phyloP scores from a whole-genome alignment of 768 basidiomycete species.

The Auricularia heimuer region DNA sequence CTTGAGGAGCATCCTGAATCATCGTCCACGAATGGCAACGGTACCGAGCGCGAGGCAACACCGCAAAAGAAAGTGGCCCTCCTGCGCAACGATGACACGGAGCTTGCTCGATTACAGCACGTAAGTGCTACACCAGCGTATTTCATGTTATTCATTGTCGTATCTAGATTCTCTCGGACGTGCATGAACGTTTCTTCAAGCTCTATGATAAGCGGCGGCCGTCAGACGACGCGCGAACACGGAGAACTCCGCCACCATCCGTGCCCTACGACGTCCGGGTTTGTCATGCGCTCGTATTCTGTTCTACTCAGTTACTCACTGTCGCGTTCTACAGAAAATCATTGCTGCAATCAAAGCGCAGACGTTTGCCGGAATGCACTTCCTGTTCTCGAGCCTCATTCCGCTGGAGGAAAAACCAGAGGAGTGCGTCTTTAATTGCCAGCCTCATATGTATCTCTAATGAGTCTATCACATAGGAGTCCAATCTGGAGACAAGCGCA shows the following conservation, averaged over 20 bases:
- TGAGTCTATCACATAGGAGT: slow-evolving; percentile 15
- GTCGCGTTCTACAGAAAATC: slow-evolving; percentile 46
- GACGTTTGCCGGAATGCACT: slow-evolving; percentile 67
- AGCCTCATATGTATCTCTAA: neutral
- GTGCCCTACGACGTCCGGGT: too few relatives aligned
- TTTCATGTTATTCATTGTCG: neutral
- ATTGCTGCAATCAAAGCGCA: slow-evolving; percentile 71
- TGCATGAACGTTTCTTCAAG: slow-evolving; percentile 69
- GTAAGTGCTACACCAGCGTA: slow-evolving; percentile 30
- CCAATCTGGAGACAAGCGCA: slow-evolving; percentile 81
- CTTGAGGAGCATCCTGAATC: slow-evolving; percentile 38
- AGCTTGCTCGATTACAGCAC: slow-evolving; percentile 67
- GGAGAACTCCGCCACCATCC: too few relatives aligned
- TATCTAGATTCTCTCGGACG: slow-evolving; percentile 63
- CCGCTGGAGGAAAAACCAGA: slow-evolving; percentile 79
- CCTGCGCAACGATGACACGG: slow-evolving; percentile 78
- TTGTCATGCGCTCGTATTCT: too few relatives aligned
- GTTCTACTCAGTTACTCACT: neutral
- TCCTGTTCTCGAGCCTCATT: slow-evolving; percentile 92
- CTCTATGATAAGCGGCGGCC: slow-evolving; percentile 39
- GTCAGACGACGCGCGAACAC: neutral
- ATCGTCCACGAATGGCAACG: slow-evolving; percentile 6
- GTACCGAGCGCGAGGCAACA: slow-evolving; percentile 1
- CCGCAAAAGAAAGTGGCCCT: slow-evolving; percentile 46
- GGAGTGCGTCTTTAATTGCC: slow-evolving; percentile 25